Evolutionary conservation across 2,329 filamentous ascomycete species (phyloP), one percentile per base, ranked within the genome.

Genomic region (Pochonia chlamydosporia): DNA sequence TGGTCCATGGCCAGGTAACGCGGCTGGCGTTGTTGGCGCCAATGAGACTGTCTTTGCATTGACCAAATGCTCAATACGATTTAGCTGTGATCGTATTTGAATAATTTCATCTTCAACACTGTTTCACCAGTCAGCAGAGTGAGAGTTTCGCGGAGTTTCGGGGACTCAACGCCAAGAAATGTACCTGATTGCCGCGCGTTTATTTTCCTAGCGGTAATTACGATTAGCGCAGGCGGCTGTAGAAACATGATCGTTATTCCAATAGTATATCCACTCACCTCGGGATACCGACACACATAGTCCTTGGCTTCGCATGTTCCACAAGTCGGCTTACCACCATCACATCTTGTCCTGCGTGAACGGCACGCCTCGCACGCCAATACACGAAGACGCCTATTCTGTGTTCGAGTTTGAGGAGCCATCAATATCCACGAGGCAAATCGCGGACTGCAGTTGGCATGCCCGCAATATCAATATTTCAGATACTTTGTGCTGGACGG

Each of bases 321-420:
- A 28, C 48, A 50, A 3, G 23, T 33, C 6, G 48, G 48, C 18
- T 40, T 46, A 10, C 40, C 37, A 7, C 48, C 48, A 24, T 50
- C 48, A 24, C 48, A 50, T 43, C 44, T 46, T 20, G 48, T 50
- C 24, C 48, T 24, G 21, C 48, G 48, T 14, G 28, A 16, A 6
- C 48, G 43, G 26, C 48, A 50, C 5, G 33, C 33, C 26, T 50
- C 48, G 35, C 48, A 50, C 4, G 48, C 48, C n/a, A 50, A 21
- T 14, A 44, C 40, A 28, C 46, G 46, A n/a, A 43, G 23, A 10
- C 37, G 23, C 23, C 37, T 30, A 24, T 24, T 16, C 21, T 47
- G 44, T n/a, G 24, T n/a, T 35, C 44, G 33, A 10, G 36, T n/a
- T 42, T 26, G 44, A 18, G 44, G 31, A 18, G 39, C 37, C 44